Evolutionary conservation across 768 basidiomycete species (phyloP), one percentile per base, ranked within the genome.

Genomic region (Pleurotus pulmonarius): DNA sequence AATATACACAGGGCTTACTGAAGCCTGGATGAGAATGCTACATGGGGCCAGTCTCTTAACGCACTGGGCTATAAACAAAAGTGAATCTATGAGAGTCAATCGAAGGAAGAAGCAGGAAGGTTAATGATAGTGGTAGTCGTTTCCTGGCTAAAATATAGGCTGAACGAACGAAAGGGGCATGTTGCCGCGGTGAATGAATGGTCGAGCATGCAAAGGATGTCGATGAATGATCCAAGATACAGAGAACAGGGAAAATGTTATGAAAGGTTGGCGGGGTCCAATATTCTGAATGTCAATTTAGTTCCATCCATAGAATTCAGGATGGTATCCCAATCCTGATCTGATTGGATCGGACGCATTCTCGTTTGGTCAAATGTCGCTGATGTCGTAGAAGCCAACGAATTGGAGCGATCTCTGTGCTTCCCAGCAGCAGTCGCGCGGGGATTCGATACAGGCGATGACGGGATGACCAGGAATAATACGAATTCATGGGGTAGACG

Each of bases 271-370:
- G 61, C 64, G 24, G 67, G 65, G 62, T 83, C 79, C 45, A 83
- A 64, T 57, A 90, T 73, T 48, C 82, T 79, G 22, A 91, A 72
- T 0, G 79, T 71, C 16, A 90, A 72, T 67, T 87, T 90, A 56
- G 67, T 67, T 3, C 76, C 70, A 48, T 77, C 75, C 54, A 76
- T 69, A 25, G 71, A 66, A 6, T 75, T 64, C 22, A 77, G 67
- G 5, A 81, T 74, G 6, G 74, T 69, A 57, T 78, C 73, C 88
- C 88, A 90, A 47, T 87, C 82, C 15, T 70, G 72, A 58, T 86
- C 79, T 8, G 76, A 77, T 5, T 74, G 68, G 41, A 89, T 73
- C 58, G 78, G 75, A 49, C 77, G 71, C 64, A 82, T 67, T 38
- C 69, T 51, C 9, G 67, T 60, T 16, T 61, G 59, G 25, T 73